Evolutionary conservation across 176 grass and related monocot genomes (phyloP), one percentile per base, ranked within the genome.

Genomic region (Olyra latifolia): DNA sequence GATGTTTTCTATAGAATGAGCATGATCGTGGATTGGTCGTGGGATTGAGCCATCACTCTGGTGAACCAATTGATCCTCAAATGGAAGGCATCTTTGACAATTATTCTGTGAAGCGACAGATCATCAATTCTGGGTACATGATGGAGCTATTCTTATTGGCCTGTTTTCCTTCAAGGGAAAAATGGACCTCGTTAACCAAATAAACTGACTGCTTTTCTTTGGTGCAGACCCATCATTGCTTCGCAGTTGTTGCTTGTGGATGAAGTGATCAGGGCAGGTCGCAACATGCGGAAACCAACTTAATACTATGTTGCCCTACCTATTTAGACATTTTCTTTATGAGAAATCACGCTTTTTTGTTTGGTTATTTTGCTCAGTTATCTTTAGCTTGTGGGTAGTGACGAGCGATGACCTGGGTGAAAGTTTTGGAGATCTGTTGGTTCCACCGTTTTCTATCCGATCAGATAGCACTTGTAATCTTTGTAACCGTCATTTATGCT

Each of bases 11-110:
- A 10, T 80, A 98, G 96, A 91, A 87, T n/a, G 90, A 98, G 66
- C 96, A 98, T 55, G 92, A 98, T 49, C 87, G 89, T 41, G 96
- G 92, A 59, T 89, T 91, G 39, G 49, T 89, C 10, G 92, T 93
- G 74, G 92, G 96, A 72, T 75, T 95, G 71, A 98, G 93, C 82
- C 92, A 93, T 72, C 83, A 89, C 66, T 88, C 88, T 41, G 96
- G 92, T 2, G 92, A 91, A n/a, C 96, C 90, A 19, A 86, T 98
- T 58, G 96, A 98, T 50, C 96, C 96, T 2, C 90, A 93, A 23
- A 95, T 95, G 92, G 96, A 98, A 30, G 96, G 96, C 35, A 98
- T 98, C 85, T 98, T 93, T 0, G 96, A 98, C 48, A 98, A 95
- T 66, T 98, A 93, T 70, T 88, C 84, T 0, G 96, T 98, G 55